These are phyloP conservation scores for Flaveria robusta DNA, from an alignment of 129 eudicot genomes.

Conservation along the genomic window DNA sequence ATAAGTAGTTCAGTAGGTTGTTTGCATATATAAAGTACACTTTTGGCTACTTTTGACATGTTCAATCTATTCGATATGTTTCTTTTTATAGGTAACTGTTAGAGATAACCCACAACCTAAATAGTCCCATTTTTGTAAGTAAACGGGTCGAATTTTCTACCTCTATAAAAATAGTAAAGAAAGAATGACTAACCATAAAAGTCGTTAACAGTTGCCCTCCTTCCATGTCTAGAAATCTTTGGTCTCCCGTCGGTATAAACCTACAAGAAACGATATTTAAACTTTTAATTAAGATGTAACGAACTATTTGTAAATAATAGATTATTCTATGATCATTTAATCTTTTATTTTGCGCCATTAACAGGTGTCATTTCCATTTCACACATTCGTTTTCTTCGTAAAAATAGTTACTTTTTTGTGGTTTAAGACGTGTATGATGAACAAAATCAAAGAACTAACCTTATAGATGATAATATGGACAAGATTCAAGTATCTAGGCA, in stretches of 20 bases:
- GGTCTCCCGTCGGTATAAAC: conserved; percentile 79
- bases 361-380: too few species aligned
- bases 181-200: conserved; percentile 71
- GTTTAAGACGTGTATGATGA: background rate
- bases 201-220: conserved; percentile 75
- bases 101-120: conserved; percentile 7
- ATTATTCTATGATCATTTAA: too few species aligned
- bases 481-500: conserved; percentile 73
- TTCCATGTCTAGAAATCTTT: conserved; percentile 53
- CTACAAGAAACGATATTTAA: conserved; percentile 36
- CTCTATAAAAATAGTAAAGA: conserved; percentile 2
- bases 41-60: background rate
- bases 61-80: background rate
- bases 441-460: conserved; percentile 42
- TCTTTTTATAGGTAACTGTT: background rate
- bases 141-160: background rate
- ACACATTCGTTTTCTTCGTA: background rate
- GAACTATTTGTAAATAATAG: background rate
- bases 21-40: background rate
- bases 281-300: background rate
- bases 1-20: background rate
- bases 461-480: conserved; percentile 72
- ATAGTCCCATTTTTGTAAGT: background rate
- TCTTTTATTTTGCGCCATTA: too few species aligned
- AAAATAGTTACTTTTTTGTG: background rate